Conservation (phyloP, 2,329 filamentous ascomycete genomes). For the Diaporthe sp. region DNA sequence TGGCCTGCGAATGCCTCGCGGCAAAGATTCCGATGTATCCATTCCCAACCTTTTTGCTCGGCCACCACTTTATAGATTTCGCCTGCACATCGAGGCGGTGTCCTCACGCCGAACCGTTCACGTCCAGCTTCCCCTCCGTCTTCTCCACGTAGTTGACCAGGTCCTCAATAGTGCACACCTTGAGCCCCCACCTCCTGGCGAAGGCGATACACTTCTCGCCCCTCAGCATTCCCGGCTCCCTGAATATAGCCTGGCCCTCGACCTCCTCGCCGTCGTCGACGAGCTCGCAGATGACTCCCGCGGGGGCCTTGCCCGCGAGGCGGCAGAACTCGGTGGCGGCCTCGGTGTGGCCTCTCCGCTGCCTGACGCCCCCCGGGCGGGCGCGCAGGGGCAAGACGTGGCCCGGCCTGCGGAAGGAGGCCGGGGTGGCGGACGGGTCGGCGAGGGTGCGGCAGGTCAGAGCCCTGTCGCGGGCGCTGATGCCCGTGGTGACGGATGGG, state of each 20-base stretch:
- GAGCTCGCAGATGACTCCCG: conserved; percentile 89
- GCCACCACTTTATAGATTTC: neutral
- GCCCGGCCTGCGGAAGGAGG: conserved; percentile 82
- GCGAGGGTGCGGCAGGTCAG: conserved; percentile 84
- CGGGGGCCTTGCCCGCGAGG: conserved; percentile 80
- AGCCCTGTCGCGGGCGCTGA: conserved; percentile 87
- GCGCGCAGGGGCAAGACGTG: conserved; percentile 91
- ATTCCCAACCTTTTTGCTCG: neutral
- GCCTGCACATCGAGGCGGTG: too few species aligned
- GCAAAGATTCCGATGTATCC: conserved; percentile 12
- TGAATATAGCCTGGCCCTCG: conserved; percentile 72
- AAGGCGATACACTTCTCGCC: conserved; percentile 90
- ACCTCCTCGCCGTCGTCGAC: conserved; percentile 86
- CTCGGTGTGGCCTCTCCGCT: conserved; percentile 89
- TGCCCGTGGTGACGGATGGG: conserved; percentile 84
- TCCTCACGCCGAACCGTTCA: conserved; percentile 50
- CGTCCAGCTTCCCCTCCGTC: conserved; percentile 70
- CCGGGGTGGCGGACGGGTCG: conserved; percentile 65
- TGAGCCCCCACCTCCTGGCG: conserved; percentile 87
- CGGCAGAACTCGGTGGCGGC: conserved; percentile 91
- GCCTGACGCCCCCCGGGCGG: conserved; percentile 81
- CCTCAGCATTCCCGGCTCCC: conserved; percentile 87
- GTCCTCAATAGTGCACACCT: conserved; percentile 95
- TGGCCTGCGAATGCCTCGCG: conserved; percentile 29
- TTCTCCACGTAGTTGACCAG: conserved; percentile 83